Evolutionary conservation across 2,329 filamentous ascomycete genomes (phyloP), one percentile per base, ranked within the genome.

Genomic region (Sporothrix euskadiensis): DNA sequence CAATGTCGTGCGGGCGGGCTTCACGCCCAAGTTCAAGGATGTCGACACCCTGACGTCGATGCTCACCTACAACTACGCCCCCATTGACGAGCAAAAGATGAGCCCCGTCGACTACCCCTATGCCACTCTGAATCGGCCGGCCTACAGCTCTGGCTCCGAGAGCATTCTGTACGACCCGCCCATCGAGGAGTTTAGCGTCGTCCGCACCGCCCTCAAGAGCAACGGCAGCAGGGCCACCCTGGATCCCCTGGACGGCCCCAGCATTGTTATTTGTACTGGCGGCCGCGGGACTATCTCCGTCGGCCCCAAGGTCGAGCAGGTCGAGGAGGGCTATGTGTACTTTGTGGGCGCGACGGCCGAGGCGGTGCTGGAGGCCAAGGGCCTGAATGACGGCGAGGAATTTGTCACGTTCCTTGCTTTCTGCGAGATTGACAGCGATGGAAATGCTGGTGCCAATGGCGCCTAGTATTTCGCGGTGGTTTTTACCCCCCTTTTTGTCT

Each of bases 11-110:
- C 94, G 96, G 73, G 96, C 96, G 0, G 96, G 96, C 59, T 96
- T 99, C 83, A 99, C 96, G 0, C 96, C 96, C 73, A 99, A 99
- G 81, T 99, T 97, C 88, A 98, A 98, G 84, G 96, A 99, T 78
- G 93, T 98, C 30, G 84, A 90, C 71, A 98, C 94, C 0, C 86
- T 99, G 12, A 94, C 95, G 47, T 87, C 90, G 75, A 97, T 97
- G 91, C 85, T 99, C 77, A 99, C 96, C 0, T 99, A 99, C 85
- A 93, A 91, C 78, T 98, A 97, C 79, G 94, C 96, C 0, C 95
- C 96, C 2, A 98, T 98, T 76, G 91, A 92, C 75, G 91, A 97
- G 83, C 96, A 99, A 82, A 98, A 98, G 85, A 97, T 99, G 91
- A 80, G 87, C 5, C 94, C 96, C 0, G 87, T 86, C 19, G 92